Evolutionary conservation across 2,329 filamentous ascomycete genomes (phyloP).

Genomic region (Aspergillus pseudotamarii): DNA sequence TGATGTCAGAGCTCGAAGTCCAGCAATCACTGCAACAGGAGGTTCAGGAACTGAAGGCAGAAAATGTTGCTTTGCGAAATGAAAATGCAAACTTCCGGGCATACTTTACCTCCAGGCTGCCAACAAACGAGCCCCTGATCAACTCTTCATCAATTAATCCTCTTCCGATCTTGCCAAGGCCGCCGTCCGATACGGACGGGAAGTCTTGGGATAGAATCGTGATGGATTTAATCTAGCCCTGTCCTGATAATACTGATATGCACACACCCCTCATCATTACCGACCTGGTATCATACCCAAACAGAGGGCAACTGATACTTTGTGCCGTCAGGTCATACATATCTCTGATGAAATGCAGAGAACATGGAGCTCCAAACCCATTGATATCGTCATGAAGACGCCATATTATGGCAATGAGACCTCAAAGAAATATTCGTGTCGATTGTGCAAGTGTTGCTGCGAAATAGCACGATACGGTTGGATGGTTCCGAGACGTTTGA

Average conservation of each 20-base stretch:
- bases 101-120: conserved; percentile 19
- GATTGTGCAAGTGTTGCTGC: too few species aligned
- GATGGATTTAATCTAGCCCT: conserved; percentile 26
- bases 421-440: not conserved
- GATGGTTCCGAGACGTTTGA: too few species aligned
- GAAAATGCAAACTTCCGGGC: conserved; percentile 28
- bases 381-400: not conserved
- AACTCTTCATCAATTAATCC: conserved; percentile 8
- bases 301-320: not conserved
- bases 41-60: conserved; percentile 20
- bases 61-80: conserved; percentile 26
- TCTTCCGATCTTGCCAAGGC: conserved; percentile 12
- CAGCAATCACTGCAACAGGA: conserved; percentile 22
- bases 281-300: not conserved
- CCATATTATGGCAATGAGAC: too few species aligned
- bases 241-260: not conserved
- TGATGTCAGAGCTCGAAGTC: conserved; percentile 28
- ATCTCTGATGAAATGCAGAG: not conserved
- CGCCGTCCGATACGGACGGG: conserved; percentile 18
- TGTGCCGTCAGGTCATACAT: not conserved
- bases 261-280: not conserved
- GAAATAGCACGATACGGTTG: too few species aligned
- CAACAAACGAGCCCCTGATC: conserved; percentile 14
- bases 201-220: conserved; percentile 31
- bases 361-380: not conserved